Base-by-base conservation (phyloP, 2,329 filamentous ascomycete species). In the Fusarium keratoplasticum region DNA sequence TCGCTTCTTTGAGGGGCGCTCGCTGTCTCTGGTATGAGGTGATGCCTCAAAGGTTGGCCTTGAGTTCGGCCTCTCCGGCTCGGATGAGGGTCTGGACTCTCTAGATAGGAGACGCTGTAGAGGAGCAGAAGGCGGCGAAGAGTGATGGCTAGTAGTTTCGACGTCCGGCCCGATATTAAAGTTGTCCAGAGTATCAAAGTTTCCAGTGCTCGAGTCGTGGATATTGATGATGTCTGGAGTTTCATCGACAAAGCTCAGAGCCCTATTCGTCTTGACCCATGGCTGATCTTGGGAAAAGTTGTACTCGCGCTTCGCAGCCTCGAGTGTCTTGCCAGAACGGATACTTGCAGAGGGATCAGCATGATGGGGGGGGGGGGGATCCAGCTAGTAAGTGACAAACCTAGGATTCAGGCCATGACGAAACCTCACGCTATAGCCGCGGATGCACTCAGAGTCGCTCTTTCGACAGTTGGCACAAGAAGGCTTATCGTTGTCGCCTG, bases 171-270 rank as follows among this genome's bases (percentile, higher is more conserved):
- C 36, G 6, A 54, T 52, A 14, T 50, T 60, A 27, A 65, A 60
- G 33, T 64, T 66, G 6, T 75, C 55, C n/a, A 70, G 31, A 5
- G 66, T 66, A 47, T 71, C 66, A 27, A 76, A 68, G 38, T 66
- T 69, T 29, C 66, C 73, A 4, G 64, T 67, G 13, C 66, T 66
- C 9, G 72, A 70, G 31, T 80, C 77, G 35, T 79, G 76, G 9
- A 78, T 75, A 36, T 78, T 78, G 59, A 79, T 76, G 14, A 80
- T 71, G 16, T 80, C 77, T 38, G 77, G 69, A 4, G 79, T 80
- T 54, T 80, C 79, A 40, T 80, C 77, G 9, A 80, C 70, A 22
- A 80, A 80, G 31, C 77, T 80, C 25, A 80, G 40, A 25, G 72
- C 57, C 57, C 76, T 66, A 42, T 69, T 79, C 27, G 76, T 77